Evolutionary conservation across 176 grass and related monocot genomes (phyloP).

Genomic region (Tillandsia leiboldiana): DNA sequence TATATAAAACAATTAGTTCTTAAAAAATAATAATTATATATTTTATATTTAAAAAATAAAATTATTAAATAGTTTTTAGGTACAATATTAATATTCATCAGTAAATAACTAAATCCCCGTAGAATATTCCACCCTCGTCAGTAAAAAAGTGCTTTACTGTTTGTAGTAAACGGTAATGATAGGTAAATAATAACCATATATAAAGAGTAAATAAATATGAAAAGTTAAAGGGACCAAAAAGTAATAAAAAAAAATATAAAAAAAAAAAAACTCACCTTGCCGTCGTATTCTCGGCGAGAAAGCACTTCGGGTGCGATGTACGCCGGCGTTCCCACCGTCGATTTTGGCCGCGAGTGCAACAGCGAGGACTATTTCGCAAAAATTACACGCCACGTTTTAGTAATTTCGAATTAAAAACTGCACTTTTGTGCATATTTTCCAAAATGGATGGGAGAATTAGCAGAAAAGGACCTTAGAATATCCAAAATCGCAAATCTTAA

Average conservation of each 20-base stretch:
- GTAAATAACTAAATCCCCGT: no score
- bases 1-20: no score
- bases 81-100: no score
- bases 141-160: no score
- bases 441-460: neutral
- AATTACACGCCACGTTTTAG: neutral
- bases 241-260: neutral
- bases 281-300: constrained; percentile 53
- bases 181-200: neutral
- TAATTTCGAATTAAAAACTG: neutral
- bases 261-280: constrained; percentile 35
- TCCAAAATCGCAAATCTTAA: constrained; percentile 95
- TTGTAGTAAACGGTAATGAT: no score
- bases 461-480: constrained; percentile 69
- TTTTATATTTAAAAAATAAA: no score
- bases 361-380: constrained; percentile 45
- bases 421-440: neutral
- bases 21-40: no score
- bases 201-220: neutral
- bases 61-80: no score
- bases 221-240: neutral
- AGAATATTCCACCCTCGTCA: no score
- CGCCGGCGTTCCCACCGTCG: constrained; percentile 68
- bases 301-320: constrained; percentile 82
- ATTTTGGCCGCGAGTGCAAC: constrained; percentile 79